These are phyloP conservation scores for Chrysopogon serrulatus DNA, from an alignment of 176 grass and related monocot genomes.

Conservation along the genomic window DNA sequence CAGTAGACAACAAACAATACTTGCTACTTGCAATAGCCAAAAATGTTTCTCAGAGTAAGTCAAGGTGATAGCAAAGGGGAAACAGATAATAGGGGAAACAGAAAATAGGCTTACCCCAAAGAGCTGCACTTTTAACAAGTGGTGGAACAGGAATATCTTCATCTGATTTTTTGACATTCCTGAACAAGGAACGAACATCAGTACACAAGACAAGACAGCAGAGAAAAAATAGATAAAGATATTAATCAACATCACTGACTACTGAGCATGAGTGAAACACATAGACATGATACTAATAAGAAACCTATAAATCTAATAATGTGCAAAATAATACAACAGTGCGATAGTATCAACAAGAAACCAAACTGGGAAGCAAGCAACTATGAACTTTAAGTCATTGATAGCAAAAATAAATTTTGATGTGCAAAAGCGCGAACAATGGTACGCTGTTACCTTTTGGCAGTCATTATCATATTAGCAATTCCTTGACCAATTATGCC, in stretches of 20 bases:
- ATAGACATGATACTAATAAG: neutral
- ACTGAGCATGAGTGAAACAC: neutral
- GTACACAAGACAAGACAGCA: neutral
- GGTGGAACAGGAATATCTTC: constrained; percentile 91
- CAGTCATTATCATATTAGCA: constrained; percentile 84
- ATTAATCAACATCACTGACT: neutral
- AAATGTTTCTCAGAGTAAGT: neutral
- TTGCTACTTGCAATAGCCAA: neutral
- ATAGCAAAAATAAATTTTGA: neutral
- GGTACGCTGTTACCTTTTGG: constrained; percentile 51
- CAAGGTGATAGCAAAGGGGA: neutral
- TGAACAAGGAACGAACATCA: constrained; percentile 25
- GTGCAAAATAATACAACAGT: neutral
- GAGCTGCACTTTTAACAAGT: constrained; percentile 88
- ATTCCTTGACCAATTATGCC: constrained; percentile 85
- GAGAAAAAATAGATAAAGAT: neutral
- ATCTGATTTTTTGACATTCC: constrained; percentile 80
- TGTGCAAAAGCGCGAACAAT: neutral
- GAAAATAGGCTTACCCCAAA: constrained; percentile 89
- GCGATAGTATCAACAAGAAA: neutral
- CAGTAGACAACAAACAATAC: neutral
- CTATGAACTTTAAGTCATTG: neutral
- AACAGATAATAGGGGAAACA: constrained; percentile 15
- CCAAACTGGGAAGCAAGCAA: neutral
- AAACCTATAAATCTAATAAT: neutral